A percentile compares a stretch with the other conserved stretches of the same genome.
phyloP scores from a whole-genome alignment of 2,329 filamentous ascomycete genomes.

The Penicillium frequentans region DNA sequence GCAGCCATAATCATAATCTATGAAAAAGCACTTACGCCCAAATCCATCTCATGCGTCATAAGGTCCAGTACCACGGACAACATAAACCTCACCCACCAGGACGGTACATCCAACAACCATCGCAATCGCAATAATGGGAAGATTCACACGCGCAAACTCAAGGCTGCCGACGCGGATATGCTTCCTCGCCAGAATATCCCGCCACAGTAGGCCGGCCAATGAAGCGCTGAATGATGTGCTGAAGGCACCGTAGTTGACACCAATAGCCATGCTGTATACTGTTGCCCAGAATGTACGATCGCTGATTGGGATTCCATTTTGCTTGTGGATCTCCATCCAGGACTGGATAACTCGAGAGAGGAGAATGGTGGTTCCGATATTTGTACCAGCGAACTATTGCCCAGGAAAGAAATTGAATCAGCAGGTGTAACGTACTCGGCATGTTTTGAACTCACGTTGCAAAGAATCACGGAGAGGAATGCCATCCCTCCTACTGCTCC shows the following conservation, averaged over 20 bases:
- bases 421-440: background rate
- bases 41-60: constrained; percentile 28
- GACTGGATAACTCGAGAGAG: constrained; percentile 69
- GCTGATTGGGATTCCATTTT: constrained; percentile 52
- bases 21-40: background rate
- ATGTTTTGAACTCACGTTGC: constrained; percentile 60
- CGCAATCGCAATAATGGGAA: constrained; percentile 68
- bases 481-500: constrained; percentile 72
- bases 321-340: constrained; percentile 62
- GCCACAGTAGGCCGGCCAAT: constrained; percentile 70
- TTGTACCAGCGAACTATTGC: constrained; percentile 69
- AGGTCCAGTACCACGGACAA: constrained; percentile 46
- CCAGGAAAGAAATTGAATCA: constrained; percentile 7
- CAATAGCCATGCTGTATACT: constrained; percentile 72
- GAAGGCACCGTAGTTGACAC: constrained; percentile 74
- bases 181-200: constrained; percentile 67
- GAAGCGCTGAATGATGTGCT: constrained; percentile 71
- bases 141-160: constrained; percentile 68
- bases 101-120: constrained; percentile 66
- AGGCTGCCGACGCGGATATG: constrained; percentile 63
- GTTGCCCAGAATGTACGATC: constrained; percentile 72
- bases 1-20: background rate
- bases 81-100: constrained; percentile 64
- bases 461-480: constrained; percentile 68
- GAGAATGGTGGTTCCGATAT: constrained; percentile 74